These are phyloP conservation scores for Alternaria incomplexa DNA, from an alignment of 2,329 filamentous ascomycete genomes.

Conservation along the genomic window DNA sequence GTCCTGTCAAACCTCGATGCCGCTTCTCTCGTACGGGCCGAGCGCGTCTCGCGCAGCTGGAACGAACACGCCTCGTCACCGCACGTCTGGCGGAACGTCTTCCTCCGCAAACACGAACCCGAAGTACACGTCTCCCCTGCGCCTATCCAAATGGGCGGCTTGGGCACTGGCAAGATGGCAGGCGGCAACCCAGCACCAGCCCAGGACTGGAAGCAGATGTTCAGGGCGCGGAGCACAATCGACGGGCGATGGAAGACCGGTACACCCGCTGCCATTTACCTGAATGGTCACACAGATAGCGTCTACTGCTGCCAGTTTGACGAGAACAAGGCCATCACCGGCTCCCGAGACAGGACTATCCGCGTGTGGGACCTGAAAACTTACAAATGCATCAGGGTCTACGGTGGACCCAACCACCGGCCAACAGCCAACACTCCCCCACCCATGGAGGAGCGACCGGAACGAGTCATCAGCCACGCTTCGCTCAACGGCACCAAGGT, in stretches of 20 bases:
- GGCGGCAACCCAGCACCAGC: conserved; percentile 55
- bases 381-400: conserved; percentile 81
- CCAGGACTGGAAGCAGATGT: conserved; percentile 87
- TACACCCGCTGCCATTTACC: conserved; percentile 80
- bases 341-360: conserved; percentile 93
- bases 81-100: conserved; percentile 69
- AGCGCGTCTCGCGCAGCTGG: conserved; percentile 65
- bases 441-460: conserved; percentile 49
- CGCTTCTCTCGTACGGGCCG: conserved; percentile 60
- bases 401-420: conserved; percentile 74
- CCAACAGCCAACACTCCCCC: conserved; percentile 58
- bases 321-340: conserved; percentile 96
- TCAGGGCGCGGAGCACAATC: conserved; percentile 75
- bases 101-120: conserved; percentile 61
- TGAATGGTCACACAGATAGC: conserved; percentile 92
- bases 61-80: conserved; percentile 60
- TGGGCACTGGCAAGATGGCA: conserved; percentile 59
- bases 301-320: conserved; percentile 99
- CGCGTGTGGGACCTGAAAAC: conserved; percentile 95
- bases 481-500: conserved; percentile 56
- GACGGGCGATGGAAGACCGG: conserved; percentile 80
- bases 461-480: conserved; percentile 52
- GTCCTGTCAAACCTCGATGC: conserved; percentile 67
- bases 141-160: conserved; percentile 57
- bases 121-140: conserved; percentile 53